phyloP scores from a whole-genome alignment of 768 basidiomycete genomes.

The Boletus eberwhitei region DNA sequence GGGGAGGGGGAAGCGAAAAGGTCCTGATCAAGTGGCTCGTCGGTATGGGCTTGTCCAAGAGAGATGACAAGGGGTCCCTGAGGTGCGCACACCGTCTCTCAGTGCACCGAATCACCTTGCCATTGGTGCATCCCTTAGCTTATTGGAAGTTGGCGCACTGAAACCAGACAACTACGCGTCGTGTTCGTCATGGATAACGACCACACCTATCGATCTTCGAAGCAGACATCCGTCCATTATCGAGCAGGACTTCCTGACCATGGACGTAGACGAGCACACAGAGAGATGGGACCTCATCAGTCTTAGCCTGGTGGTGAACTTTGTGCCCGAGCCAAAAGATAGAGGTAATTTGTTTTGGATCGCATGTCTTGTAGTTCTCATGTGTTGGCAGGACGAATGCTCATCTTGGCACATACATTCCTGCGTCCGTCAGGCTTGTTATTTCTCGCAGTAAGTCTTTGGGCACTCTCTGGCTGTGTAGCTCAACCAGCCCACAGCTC shows the following conservation, averaged over 20 bases:
- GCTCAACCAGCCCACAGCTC: slow-evolving; percentile 46
- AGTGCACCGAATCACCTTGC: background rate
- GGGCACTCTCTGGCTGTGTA: background rate
- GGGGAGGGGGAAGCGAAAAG: slow-evolving; percentile 88
- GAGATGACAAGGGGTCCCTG: slow-evolving; percentile 24
- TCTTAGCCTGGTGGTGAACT: slow-evolving; percentile 87
- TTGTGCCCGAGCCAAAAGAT: slow-evolving; percentile 69
- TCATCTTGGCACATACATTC: slow-evolving; percentile 56
- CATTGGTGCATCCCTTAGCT: slow-evolving; percentile 36
- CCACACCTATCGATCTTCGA: slow-evolving; percentile 76
- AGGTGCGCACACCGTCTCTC: slow-evolving; percentile 30
- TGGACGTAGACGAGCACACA: slow-evolving; percentile 49
- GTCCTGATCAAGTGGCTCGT: slow-evolving; percentile 75
- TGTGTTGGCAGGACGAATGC: slow-evolving; percentile 59
- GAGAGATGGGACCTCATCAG: slow-evolving; percentile 76
- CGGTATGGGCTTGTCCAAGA: slow-evolving; percentile 38
- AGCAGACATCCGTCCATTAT: slow-evolving; percentile 77
- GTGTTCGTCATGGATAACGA: slow-evolving; percentile 68
- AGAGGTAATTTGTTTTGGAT: slow-evolving; percentile 50
- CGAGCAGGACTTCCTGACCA: slow-evolving; percentile 82
- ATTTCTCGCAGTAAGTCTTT: slow-evolving; percentile 62
- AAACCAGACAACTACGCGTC: slow-evolving; percentile 75
- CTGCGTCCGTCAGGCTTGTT: slow-evolving; percentile 54
- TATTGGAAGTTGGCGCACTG: slow-evolving; percentile 88
- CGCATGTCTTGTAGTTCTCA: background rate